Base-by-base conservation (phyloP, 306 rosid species). In the Vigna trinervia region DNA sequence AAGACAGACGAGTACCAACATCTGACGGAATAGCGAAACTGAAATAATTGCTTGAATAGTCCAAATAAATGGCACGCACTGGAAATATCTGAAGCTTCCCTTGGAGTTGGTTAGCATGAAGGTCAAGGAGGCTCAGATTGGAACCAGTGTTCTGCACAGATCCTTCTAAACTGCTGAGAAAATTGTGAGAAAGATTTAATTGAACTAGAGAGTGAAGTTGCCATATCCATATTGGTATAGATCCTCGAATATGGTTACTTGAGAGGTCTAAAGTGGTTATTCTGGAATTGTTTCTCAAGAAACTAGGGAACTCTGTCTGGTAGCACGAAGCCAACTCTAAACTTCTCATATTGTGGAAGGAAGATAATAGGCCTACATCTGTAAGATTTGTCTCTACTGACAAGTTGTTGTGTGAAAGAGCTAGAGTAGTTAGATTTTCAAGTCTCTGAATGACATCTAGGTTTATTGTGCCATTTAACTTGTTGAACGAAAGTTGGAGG, bases 211-310 rank as follows among this genome's bases (percentile, higher is more conserved):
- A 53, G 0, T 8, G 26, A n/a, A 82, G 26, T 19, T 14, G 19
- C 93, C 89, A 88, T 36, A 88, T 71, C 95, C 92, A 88, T 5
- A 4, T 45, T 26, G 97, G 94, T 28, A 89, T 43, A 13, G 63
- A 26, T 4, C 86, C 92, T 14, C 0, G 1, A 61, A 91, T 86
- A 6, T 28, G 58, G 60, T 91, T 91, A 3, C 14, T 0, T 0
- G 94, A 86, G 41, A 89, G 92, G 82, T 89, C 92, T 65, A 91
- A 62, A 78, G 0, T 0, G 1, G 1, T 22, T 41, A 66, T 41
- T 2, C 12, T 3, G 34, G 71, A 66, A 4, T 43, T 12, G 12
- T 43, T 41, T 20, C 1, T 66, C 53, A 66, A 41, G 53, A 41
- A 66, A 43, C 11, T 41, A 2, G 71, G 71, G 14, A 66, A 41